Base-by-base conservation (phyloP, 202 grass and related monocot genomes). In the Carex arenaria region DNA sequence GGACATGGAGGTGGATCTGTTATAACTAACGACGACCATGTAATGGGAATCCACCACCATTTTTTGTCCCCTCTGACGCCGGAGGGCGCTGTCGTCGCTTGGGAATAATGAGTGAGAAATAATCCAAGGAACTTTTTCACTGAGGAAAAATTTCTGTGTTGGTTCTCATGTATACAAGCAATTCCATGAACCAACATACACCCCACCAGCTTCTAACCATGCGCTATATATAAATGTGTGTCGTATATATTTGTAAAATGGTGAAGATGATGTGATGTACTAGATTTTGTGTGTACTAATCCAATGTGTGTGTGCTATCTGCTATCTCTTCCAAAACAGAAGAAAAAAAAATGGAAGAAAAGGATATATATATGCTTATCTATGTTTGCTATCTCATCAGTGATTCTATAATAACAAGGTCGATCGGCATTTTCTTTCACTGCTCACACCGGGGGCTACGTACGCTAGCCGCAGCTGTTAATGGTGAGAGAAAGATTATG, bases 211-310 rank as follows among this genome's bases (percentile, higher is more conserved):
- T 54, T 60, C 73, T 19, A 59, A 59, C 73, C 73, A 78, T 78
- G 31, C 17, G 30, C 14, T 78, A 78, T 78, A 78, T 78, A 78
- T 78, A 38, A 38, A 59, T 78, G 73, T 78, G 53, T 78, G 73
- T 18, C 59, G 73, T 78, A 78, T 78, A 78, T 78, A 78, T 78
- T 28, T 78, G 73, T 78, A 78, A 59, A 78, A 19, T 60, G 73
- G 54, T 19, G 28, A 36, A 78, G 30, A 38, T 59, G 73, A 78
- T 78, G 73, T 60, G 30, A 72, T 78, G 53, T 78, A 78, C 69
- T 76, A 54, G 3, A 55, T 56, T 71, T 55, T 76, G 73, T 78
- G 73, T 78, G 30, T 60, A 59, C 30, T 59, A 78, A 78, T 78
- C 53, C 9, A 72, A 49, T 47, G 18, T 72, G 18, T 60, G 73